phyloP scores from a whole-genome alignment of 306 rosid genomes.

The Prunus davidiana region DNA sequence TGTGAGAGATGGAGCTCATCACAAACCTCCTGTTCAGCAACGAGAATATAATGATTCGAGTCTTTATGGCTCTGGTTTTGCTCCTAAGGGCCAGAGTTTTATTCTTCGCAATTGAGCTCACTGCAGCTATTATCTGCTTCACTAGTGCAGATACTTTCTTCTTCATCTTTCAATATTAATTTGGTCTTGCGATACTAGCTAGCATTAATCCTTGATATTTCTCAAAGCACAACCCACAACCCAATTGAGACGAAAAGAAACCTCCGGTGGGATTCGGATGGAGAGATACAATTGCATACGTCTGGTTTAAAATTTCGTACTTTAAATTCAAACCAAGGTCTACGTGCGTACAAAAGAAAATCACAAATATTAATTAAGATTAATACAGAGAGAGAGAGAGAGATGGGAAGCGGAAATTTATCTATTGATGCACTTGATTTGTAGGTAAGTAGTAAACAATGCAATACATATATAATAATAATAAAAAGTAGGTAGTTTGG shows the following conservation, averaged over 20 bases:
- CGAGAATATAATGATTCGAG: constrained; percentile 44
- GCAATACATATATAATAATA: too few relatives aligned
- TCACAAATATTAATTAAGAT: too few relatives aligned
- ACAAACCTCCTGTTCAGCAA: constrained; percentile 41
- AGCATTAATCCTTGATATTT: not conserved
- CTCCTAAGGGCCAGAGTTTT: constrained; percentile 33
- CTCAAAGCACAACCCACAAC: not conserved
- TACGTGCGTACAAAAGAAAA: too few relatives aligned
- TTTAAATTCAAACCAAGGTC: too few relatives aligned
- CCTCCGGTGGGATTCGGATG: too few relatives aligned
- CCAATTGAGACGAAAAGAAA: not conserved
- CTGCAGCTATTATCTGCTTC: constrained; percentile 27
- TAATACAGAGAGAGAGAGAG: too few relatives aligned
- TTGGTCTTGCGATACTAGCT: not conserved
- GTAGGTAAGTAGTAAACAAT: too few relatives aligned
- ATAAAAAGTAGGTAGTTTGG: too few relatives aligned
- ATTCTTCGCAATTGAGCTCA: constrained; percentile 43
- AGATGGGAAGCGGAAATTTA: too few relatives aligned
- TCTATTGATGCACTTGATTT: too few relatives aligned
- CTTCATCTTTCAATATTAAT: constrained; percentile 31
- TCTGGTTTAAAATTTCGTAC: too few relatives aligned
- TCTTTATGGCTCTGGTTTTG: constrained; percentile 44
- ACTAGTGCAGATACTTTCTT: constrained; percentile 25
- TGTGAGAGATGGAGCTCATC: constrained; percentile 42
- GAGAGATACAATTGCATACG: too few relatives aligned